Evolutionary conservation across 192 early-diverging fungal species (phyloP).

Genomic region (Gryganskiella cystojenkinii): DNA sequence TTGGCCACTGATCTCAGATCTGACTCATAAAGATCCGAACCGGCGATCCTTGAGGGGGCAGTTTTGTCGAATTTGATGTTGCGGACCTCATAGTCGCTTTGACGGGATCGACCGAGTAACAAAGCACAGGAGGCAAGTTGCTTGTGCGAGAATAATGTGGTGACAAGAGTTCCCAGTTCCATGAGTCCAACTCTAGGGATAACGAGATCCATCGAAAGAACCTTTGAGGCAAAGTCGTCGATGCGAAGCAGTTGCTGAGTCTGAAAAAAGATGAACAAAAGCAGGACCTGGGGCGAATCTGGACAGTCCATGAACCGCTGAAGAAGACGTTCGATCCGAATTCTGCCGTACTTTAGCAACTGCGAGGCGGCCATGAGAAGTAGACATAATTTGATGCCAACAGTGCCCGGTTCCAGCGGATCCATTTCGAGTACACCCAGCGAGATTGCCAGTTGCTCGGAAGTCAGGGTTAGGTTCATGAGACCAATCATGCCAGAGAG

Average conservation of each 20-base stretch:
- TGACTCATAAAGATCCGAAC: background rate
- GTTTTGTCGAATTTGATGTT: background rate
- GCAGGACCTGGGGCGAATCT: slow-evolving; percentile 32
- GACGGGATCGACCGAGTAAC: slow-evolving; percentile 5
- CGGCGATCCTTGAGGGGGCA: too few relatives aligned
- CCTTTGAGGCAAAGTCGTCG: slow-evolving; percentile 36
- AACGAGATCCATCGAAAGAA: slow-evolving; percentile 38
- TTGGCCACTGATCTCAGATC: slow-evolving; percentile 32
- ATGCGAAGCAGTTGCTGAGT: slow-evolving; percentile 25
- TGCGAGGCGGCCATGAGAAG: slow-evolving; percentile 42
- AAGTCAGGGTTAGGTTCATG: slow-evolving; percentile 24
- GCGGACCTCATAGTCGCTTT: background rate
- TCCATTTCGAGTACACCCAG: slow-evolving; percentile 35
- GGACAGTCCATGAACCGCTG: slow-evolving; percentile 18
- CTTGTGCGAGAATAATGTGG: slow-evolving; percentile 21
- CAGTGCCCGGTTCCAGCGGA: slow-evolving; percentile 26
- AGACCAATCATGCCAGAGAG: slow-evolving; percentile 45
- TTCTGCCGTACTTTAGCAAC: slow-evolving; percentile 30
- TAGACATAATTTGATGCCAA: slow-evolving; percentile 44
- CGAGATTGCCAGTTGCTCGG: slow-evolving; percentile 43
- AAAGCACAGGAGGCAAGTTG: slow-evolving; percentile 37
- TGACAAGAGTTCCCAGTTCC: slow-evolving; percentile 24
- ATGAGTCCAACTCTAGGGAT: slow-evolving; percentile 31
- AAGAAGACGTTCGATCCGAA: slow-evolving; percentile 23
- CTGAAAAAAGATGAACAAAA: slow-evolving; percentile 28